Base-by-base conservation (phyloP, 352 stramenopile genomes). In the Globisporangium parvum region DNA sequence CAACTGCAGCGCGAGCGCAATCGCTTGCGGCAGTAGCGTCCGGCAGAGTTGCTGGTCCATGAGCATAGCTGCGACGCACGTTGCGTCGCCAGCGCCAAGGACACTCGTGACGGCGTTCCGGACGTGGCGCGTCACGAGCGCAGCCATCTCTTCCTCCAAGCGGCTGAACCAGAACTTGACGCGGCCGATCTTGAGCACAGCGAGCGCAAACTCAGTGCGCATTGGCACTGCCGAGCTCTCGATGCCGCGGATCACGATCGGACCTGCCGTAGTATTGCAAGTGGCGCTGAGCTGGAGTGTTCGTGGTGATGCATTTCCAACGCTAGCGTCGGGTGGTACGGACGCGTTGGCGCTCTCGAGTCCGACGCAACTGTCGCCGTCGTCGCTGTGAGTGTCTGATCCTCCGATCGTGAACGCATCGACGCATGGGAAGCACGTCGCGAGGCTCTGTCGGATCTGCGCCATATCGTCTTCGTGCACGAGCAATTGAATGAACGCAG, bases 141-240 rank as follows among this genome's bases (percentile, higher is more conserved):
- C 60, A 6, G 47, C 26, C 56, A 87, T 73, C 42, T 89, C 79
- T 50, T 89, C 79, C 47, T 87, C 75, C 0, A 89, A 56, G 2
- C 79, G 66, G 2, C 66, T 67, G 28, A 89, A 66, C 79, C 79
- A 89, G 54, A 89, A 89, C 31, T 77, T 74, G 11, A 86, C 35
- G 10, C 79, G 66, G 1, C 79, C 79, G 18, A 89, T 84, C 66
- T 87, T 89, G 15, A 83, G 62, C n/a, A 87, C 76, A 2, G 75
- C 59, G 24, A 59, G 39, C 15, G 56, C 62, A 23, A 77, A 75
- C 42, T 49, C 39, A 11, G 33, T n/a, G n/a, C 42, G 47, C 40
- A 62, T 28, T 1, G n/a, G 8, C 28, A 45, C 11, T 9, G 15
- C 12, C 3, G 59, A 6, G 44, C 31, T 53, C 39, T 55, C 47